These are phyloP conservation scores for Desmodesmus armatus DNA, from an alignment of 139 green algal genomes.

Conservation along the genomic window DNA sequence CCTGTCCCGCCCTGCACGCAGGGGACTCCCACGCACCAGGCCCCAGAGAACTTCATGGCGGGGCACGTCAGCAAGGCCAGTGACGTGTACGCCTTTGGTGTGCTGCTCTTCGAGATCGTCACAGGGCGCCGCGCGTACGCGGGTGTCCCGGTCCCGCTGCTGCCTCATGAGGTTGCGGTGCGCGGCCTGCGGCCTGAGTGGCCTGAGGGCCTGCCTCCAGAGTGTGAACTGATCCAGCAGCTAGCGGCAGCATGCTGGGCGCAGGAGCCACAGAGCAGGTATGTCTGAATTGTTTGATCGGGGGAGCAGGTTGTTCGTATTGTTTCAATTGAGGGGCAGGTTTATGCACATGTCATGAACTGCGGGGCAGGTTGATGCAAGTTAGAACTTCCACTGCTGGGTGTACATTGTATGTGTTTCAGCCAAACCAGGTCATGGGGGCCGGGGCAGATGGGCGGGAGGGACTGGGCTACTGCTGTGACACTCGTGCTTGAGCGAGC, in stretches of 20 bases:
- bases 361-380: not conserved
- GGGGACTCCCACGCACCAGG: constrained; percentile 33
- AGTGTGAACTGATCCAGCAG: not conserved
- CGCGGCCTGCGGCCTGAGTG: constrained; percentile 36
- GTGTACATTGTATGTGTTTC: not conserved
- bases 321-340: not conserved
- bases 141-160: constrained; percentile 43
- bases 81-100: constrained; percentile 51
- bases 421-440: not conserved
- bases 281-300: not conserved
- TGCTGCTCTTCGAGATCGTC: constrained; percentile 46
- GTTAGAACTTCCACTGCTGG: not conserved
- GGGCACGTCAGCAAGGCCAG: constrained; percentile 11
- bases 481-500: too few species aligned
- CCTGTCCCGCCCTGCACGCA: too few species aligned
- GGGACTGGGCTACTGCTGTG: too few species aligned
- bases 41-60: constrained; percentile 21
- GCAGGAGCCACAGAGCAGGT: constrained; percentile 33
- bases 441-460: too few species aligned
- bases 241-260: constrained; percentile 41
- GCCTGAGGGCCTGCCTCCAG: not conserved
- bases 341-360: not conserved
- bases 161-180: constrained; percentile 45
- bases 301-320: too few species aligned
- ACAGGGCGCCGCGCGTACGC: constrained; percentile 34